Base-by-base conservation (phyloP, 2,329 filamentous ascomycete species). In the Cercospora brassicicola region DNA sequence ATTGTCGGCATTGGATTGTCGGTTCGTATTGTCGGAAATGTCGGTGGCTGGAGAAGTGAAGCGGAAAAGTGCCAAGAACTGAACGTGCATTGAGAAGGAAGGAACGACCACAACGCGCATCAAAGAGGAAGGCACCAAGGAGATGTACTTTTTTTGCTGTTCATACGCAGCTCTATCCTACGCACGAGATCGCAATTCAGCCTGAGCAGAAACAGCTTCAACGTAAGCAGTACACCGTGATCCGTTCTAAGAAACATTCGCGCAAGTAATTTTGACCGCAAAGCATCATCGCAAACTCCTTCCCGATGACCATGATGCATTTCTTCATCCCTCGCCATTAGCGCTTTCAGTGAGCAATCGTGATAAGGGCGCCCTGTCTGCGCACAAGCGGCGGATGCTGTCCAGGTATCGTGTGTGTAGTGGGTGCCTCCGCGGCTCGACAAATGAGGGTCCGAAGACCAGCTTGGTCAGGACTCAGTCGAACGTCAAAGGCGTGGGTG, bases 161-260 rank as follows among this genome's bases (percentile, higher is more conserved):
- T 68, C 64, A 48, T 72, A 74, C 71, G 68, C 69, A 74, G 56
- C 60, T 64, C 62, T 64, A 64, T 64, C 71, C 76, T 76, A 76
- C 75, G 70, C 72, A 76, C 73, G 60, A 76, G 72, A 69, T 76
- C 75, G 68, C 71, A 75, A 71, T 76, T 73, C 65, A 77, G 62
- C 66, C 75, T 69, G 64, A 76, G 73, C 69, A 77, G 51, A 64
- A 76, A 76, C 68, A 74, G 71, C 72, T 72, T 74, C 63, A 75
- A 71, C 67, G 72, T 74, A 72, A 72, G 72, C 67, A 75, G 70
- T 63, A 73, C 70, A 71, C 56, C 59, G 64, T 67, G 65, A 62
- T 71, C 73, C 72, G 68, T 71, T 75, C 70, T 73, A 76, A 72
- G 69, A 73, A 75, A 74, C 68, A 71, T 62, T 42, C 36, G 36